Evolutionary conservation across 202 grass and related monocot genomes (phyloP).

Genomic region (Setaria italica): DNA sequence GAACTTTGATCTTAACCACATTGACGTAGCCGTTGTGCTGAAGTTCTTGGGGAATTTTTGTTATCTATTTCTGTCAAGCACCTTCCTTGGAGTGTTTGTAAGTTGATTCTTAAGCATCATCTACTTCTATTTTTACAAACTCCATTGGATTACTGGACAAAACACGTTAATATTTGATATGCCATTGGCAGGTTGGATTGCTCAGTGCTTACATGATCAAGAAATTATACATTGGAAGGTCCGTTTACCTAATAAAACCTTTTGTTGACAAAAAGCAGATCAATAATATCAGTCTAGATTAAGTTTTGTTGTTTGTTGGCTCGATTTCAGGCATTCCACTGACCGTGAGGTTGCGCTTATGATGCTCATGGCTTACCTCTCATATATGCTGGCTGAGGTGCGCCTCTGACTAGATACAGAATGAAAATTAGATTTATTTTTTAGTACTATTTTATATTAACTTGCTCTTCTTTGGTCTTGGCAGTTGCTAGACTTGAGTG

Average conservation of each 20-base stretch:
- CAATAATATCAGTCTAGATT: neutral
- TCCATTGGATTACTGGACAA: constrained; percentile 9
- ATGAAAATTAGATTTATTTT: constrained; percentile 20
- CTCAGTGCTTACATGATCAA: constrained; percentile 95
- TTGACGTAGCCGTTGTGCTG: constrained; percentile 58
- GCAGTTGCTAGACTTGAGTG: constrained; percentile 90
- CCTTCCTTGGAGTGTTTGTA: constrained; percentile 94
- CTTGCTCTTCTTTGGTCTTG: constrained; percentile 28
- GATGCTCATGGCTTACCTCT: constrained; percentile 99
- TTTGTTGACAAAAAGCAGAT: neutral
- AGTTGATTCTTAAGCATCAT: constrained; percentile 44
- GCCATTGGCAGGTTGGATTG: constrained; percentile 71
- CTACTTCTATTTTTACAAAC: neutral
- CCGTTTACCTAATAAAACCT: constrained; percentile 6
- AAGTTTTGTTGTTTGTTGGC: constrained; percentile 7
- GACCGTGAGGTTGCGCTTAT: constrained; percentile 94
- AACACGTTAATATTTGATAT: constrained; percentile 38
- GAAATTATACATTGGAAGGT: constrained; percentile 98
- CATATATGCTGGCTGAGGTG: constrained; percentile 97
- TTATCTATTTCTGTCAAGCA: constrained; percentile 88
- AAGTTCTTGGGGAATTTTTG: constrained; percentile 80
- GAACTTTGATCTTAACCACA: constrained; percentile 73
- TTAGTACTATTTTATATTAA: neutral
- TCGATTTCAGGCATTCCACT: constrained; percentile 85
- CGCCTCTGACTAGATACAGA: constrained; percentile 23